Evolutionary conservation across 768 basidiomycete genomes (phyloP).

Genomic region (Leccinum ochraceum): DNA sequence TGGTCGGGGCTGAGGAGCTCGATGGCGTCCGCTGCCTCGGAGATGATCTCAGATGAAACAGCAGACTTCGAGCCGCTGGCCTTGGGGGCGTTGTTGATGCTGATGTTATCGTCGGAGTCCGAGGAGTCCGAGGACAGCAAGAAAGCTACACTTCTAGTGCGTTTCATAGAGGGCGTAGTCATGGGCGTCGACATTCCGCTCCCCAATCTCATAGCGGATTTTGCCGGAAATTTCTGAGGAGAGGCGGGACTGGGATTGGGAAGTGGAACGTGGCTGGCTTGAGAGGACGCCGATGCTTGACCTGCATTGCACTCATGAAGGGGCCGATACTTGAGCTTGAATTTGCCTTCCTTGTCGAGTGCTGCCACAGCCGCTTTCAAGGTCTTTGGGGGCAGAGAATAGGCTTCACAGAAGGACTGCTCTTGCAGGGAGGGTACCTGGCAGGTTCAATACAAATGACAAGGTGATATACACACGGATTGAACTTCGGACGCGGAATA

Average conservation of each 20-base stretch:
- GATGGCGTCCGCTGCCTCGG: too few relatives aligned
- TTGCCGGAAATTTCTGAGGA: slow-evolving; percentile 17
- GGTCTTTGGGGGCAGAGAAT: slow-evolving; percentile 14
- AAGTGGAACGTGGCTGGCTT: background rate
- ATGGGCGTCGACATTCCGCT: background rate
- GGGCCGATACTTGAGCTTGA: too few relatives aligned
- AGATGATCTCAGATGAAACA: too few relatives aligned
- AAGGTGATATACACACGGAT: background rate
- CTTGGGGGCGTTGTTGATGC: too few relatives aligned
- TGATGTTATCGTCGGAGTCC: slow-evolving; percentile 26
- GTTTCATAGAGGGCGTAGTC: slow-evolving; percentile 35
- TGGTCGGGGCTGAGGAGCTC: too few relatives aligned
- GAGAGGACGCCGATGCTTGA: background rate
- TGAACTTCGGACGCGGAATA: background rate
- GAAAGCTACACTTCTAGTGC: slow-evolving; percentile 2
- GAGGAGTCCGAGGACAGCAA: slow-evolving; percentile 8
- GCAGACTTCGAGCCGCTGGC: too few relatives aligned
- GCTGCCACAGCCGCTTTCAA: slow-evolving; percentile 23
- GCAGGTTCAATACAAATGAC: background rate
- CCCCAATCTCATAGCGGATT: slow-evolving; percentile 19
- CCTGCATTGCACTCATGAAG: background rate
- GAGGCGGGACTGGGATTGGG: slow-evolving; percentile 6
- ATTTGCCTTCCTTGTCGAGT: slow-evolving; percentile 16
- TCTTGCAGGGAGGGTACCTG: slow-evolving; percentile 18
- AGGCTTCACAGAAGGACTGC: slow-evolving; percentile 16